These are phyloP conservation scores for Fusarium phyllophilum DNA, from an alignment of 2,329 filamentous ascomycete genomes.

Conservation along the genomic window DNA sequence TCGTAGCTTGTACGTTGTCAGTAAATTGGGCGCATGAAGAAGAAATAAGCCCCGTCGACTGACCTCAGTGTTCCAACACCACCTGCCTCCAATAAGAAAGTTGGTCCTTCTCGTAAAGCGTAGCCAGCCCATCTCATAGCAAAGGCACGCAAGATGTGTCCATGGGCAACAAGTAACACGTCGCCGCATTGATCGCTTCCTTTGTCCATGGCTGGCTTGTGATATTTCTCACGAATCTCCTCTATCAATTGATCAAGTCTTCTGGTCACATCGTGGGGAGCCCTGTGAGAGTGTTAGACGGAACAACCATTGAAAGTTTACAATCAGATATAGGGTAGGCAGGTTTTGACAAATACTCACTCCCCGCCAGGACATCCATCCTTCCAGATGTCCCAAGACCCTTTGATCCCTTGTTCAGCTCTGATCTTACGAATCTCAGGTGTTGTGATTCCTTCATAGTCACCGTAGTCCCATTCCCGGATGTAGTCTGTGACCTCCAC, in stretches of 20 bases:
- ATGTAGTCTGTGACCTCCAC: constrained; percentile 78
- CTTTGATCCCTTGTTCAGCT: constrained; percentile 65
- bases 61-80: constrained; percentile 83
- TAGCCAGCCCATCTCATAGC: constrained; percentile 87
- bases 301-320: background rate
- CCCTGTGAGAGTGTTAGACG: constrained; percentile 56
- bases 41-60: constrained; percentile 27
- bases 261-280: constrained; percentile 75
- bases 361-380: constrained; percentile 89
- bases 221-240: constrained; percentile 76
- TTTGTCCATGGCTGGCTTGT: constrained; percentile 69
- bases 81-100: constrained; percentile 88
- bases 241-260: constrained; percentile 80
- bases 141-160: constrained; percentile 88
- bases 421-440: constrained; percentile 71
- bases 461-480: constrained; percentile 88
- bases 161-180: constrained; percentile 80
- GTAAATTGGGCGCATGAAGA: background rate
- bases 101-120: constrained; percentile 77
- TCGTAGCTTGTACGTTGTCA: constrained; percentile 70
- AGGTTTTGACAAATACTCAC: constrained; percentile 57
- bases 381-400: constrained; percentile 86
- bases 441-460: constrained; percentile 84
- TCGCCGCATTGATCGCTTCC: constrained; percentile 51
- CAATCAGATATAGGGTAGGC: constrained; percentile 1